Percentiles rank a stretch among this genome's conserved stretches.
Evolutionary conservation across 1,139 yeast genomes (phyloP).

Genomic region (Diutina scorzettiae): DNA sequence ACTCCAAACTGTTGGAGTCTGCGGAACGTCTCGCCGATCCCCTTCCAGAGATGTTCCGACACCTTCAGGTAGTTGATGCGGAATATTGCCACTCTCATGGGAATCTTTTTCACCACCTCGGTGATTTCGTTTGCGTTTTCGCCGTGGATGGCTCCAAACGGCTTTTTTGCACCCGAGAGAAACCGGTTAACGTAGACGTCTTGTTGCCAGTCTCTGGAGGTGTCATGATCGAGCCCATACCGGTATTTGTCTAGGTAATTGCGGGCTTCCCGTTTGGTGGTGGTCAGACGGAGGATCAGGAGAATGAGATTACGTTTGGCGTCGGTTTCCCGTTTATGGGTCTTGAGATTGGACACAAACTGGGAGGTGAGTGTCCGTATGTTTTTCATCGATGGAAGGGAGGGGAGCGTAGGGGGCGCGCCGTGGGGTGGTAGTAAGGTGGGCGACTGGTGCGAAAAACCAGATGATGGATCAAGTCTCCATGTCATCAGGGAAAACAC

Average conservation of each 20-base stretch:
- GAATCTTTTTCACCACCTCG: conserved; percentile 17
- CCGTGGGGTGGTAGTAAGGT: neutral
- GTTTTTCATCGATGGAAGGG: conserved; percentile 17
- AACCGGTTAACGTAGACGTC: conserved; percentile 29
- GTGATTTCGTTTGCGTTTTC: conserved; percentile 15
- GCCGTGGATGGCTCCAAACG: conserved; percentile 15
- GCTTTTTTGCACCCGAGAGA: conserved; percentile 20
- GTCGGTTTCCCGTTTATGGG: conserved; percentile 22
- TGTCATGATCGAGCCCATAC: conserved; percentile 21
- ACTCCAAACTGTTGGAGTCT: conserved; percentile 42
- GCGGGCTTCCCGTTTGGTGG: conserved; percentile 65
- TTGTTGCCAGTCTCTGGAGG: conserved; percentile 22
- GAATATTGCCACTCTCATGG: conserved; percentile 41
- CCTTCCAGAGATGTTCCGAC: conserved; percentile 20
- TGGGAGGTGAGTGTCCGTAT: conserved; percentile 20
- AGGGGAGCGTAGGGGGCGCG: neutral
- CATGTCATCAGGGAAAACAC: no score
- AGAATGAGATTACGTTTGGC: conserved; percentile 45
- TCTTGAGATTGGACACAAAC: conserved; percentile 28
- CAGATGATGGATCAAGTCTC: no score
- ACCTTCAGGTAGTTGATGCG: conserved; percentile 31
- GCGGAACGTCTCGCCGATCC: conserved; percentile 38
- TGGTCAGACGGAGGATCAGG: conserved; percentile 60
- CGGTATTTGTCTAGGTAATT: conserved; percentile 53
- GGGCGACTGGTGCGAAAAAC: no score